Evolutionary conservation across 2,329 filamentous ascomycete species (phyloP).

Genomic region (Shiraia bambusicola): DNA sequence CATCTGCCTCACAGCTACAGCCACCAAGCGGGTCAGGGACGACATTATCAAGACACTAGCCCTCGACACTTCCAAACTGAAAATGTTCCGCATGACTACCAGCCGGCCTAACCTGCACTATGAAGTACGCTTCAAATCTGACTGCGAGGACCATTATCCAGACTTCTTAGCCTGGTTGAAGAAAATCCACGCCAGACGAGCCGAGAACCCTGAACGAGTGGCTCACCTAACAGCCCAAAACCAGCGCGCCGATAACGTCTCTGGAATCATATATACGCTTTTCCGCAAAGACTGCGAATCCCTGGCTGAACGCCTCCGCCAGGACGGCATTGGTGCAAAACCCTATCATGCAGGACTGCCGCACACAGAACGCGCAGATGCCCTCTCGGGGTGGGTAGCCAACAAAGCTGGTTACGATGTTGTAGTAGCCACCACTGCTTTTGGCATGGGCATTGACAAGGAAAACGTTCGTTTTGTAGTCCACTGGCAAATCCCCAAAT

Average conservation of each 20-base stretch:
- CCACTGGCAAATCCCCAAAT: conserved; percentile 92
- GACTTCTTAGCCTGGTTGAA: conserved; percentile 78
- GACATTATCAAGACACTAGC: conserved; percentile 79
- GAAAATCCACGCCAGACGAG: conserved; percentile 68
- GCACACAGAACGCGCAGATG: conserved; percentile 67
- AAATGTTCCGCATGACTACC: conserved; percentile 79
- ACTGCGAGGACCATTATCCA: conserved; percentile 71
- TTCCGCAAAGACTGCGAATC: conserved; percentile 73
- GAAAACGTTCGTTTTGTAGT: conserved; percentile 91
- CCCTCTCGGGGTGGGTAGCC: conserved; percentile 69
- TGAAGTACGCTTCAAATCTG: conserved; percentile 79
- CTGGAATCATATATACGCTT: conserved; percentile 79
- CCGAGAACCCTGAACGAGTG: conserved; percentile 57
- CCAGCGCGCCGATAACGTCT: conserved; percentile 62
- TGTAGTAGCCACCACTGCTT: conserved; percentile 92
- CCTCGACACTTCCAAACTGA: conserved; percentile 64
- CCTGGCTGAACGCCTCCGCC: conserved; percentile 65
- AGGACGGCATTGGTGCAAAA: conserved; percentile 71
- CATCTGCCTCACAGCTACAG: conserved; percentile 90
- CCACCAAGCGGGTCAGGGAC: conserved; percentile 75
- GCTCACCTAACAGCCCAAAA: conserved; percentile 57
- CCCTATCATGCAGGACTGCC: conserved; percentile 71
- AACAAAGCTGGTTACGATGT: conserved; percentile 80
- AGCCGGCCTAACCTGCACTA: conserved; percentile 85
- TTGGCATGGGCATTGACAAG: conserved; percentile 98